Conservation (phyloP, 164 flowering plant species). For the Macadamia tetraphylla region DNA sequence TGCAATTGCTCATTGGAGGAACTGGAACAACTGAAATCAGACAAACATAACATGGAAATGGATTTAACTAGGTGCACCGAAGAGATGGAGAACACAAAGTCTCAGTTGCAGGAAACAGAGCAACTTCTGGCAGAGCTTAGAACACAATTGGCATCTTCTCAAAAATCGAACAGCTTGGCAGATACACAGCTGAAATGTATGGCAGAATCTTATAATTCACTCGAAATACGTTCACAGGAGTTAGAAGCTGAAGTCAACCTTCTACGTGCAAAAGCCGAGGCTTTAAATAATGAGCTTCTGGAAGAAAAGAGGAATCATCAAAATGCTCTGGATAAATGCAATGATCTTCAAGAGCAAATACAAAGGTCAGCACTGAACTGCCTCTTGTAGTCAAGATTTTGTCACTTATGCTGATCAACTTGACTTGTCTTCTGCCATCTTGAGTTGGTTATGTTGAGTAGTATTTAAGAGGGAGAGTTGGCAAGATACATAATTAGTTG, state of each 20-base stretch:
- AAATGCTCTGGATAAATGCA: slow-evolving; percentile 55
- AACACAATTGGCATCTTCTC: slow-evolving; percentile 66
- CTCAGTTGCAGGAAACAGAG: slow-evolving; percentile 65
- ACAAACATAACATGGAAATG: slow-evolving; percentile 50
- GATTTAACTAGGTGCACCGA: slow-evolving; percentile 58
- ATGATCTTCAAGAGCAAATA: slow-evolving; percentile 64
- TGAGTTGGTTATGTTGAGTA: too few species aligned
- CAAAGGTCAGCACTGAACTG: slow-evolving; percentile 50
- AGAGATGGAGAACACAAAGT: slow-evolving; percentile 49
- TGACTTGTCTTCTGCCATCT: not conserved
- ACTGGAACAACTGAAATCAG: slow-evolving; percentile 53
- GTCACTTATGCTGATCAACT: not conserved
- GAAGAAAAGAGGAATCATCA: slow-evolving; percentile 56
- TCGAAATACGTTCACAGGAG: slow-evolving; percentile 68
- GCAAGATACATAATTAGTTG: too few species aligned
- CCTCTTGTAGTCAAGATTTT: slow-evolving; percentile 1
- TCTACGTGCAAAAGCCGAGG: slow-evolving; percentile 46
- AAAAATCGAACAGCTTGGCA: slow-evolving; percentile 71
- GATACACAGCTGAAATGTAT: slow-evolving; percentile 98
- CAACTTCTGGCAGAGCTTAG: slow-evolving; percentile 57
- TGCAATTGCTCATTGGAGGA: slow-evolving; percentile 55
- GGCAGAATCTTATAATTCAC: slow-evolving; percentile 92
- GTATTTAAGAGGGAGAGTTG: too few species aligned
- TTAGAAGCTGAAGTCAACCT: slow-evolving; percentile 58
- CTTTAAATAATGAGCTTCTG: slow-evolving; percentile 63